Conservation (phyloP, 345 rosid genomes). For the Excoecaria cochinchinensis region DNA sequence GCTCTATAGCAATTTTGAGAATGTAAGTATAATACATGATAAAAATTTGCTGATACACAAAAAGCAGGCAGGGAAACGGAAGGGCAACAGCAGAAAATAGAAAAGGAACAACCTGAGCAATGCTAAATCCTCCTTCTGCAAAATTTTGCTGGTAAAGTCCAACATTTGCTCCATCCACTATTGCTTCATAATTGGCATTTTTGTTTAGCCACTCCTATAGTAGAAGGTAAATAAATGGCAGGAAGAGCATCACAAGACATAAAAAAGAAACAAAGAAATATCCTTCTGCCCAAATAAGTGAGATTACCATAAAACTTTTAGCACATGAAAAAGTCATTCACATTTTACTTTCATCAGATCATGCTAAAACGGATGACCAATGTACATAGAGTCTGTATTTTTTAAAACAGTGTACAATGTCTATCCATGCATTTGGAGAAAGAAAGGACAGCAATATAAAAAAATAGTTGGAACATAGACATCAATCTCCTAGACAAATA, state of each 20-base stretch:
- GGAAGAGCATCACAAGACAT: not conserved
- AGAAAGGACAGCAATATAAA: too few relatives aligned
- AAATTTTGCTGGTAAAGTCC: constrained; percentile 90
- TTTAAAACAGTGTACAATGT: too few relatives aligned
- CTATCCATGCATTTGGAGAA: too few relatives aligned
- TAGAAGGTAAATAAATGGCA: constrained; percentile 4
- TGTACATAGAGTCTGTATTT: too few relatives aligned
- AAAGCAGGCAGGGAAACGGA: constrained; percentile 1
- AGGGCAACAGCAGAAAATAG: not conserved
- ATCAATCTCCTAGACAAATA: too few relatives aligned
- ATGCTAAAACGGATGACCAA: too few relatives aligned
- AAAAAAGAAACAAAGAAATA: not conserved
- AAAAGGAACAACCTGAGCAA: constrained; percentile 61
- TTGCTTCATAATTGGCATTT: constrained; percentile 62
- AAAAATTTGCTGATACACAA: not conserved
- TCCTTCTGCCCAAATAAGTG: too few relatives aligned
- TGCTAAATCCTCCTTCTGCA: constrained; percentile 73
- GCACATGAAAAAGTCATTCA: too few relatives aligned
- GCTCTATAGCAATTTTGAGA: constrained; percentile 49
- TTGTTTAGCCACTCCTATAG: constrained; percentile 67
- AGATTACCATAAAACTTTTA: too few relatives aligned
- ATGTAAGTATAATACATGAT: constrained; percentile 16
- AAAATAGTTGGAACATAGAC: too few relatives aligned
- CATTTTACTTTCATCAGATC: too few relatives aligned
- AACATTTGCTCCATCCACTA: constrained; percentile 89